Percentiles rank a stretch among this genome's conserved stretches.
Evolutionary conservation across 306 rosid species (phyloP).

Genomic region (Urtica urens): DNA sequence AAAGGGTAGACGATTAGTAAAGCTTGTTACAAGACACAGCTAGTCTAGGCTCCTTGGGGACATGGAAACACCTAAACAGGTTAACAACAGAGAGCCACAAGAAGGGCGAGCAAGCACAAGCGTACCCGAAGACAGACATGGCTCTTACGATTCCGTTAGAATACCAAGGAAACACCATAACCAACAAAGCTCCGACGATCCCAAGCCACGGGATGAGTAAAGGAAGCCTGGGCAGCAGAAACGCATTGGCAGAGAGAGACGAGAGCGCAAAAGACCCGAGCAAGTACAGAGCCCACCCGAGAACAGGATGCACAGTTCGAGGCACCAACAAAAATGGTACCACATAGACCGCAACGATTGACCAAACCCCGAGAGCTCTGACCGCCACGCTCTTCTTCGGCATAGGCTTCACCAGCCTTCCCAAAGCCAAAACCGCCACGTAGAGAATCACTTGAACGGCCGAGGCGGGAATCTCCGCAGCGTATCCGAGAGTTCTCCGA

Average conservation of each 20-base stretch:
- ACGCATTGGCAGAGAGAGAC: constrained; percentile 37
- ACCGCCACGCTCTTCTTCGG: constrained; percentile 49
- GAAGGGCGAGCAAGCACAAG: constrained; percentile 58
- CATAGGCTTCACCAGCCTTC: constrained; percentile 59
- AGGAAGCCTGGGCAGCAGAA: constrained; percentile 53
- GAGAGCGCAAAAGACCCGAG: constrained; percentile 55
- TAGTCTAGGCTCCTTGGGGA: constrained; percentile 50
- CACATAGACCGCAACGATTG: constrained; percentile 55
- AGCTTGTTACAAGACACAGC: constrained; percentile 54
- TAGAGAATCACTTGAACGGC: constrained; percentile 41
- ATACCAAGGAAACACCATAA: constrained; percentile 81
- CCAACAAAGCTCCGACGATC: constrained; percentile 43
- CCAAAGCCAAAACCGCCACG: constrained; percentile 47
- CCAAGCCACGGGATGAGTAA: constrained; percentile 49
- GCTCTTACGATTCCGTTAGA: constrained; percentile 66
- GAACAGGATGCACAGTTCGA: constrained; percentile 66
- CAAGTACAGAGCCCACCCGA: constrained; percentile 70
- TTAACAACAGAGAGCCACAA: constrained; percentile 44
- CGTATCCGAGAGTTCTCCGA: constrained; percentile 72
- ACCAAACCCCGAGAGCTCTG: constrained; percentile 48
- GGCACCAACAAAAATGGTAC: constrained; percentile 64
- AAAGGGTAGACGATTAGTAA: constrained; percentile 28
- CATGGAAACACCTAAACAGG: constrained; percentile 43
- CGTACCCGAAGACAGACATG: constrained; percentile 48
- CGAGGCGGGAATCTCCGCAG: constrained; percentile 49